Conservation (phyloP, 208 protist genomes). For the Tritrichomonas musculus region DNA sequence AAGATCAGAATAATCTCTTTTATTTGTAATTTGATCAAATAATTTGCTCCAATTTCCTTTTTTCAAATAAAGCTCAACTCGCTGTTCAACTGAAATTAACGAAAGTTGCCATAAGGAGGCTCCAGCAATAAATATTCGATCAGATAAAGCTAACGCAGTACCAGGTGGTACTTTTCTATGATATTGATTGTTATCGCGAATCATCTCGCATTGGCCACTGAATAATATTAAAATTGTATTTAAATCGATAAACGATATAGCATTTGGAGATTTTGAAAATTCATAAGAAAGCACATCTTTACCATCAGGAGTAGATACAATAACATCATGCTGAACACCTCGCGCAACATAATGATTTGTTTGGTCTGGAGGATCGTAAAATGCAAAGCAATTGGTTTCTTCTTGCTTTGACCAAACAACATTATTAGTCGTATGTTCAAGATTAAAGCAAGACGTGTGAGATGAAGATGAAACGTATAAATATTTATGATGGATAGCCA, state of each 20-base stretch:
- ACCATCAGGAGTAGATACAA: neutral
- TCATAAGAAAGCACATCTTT: neutral
- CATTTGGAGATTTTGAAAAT: neutral
- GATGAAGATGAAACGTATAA: neutral
- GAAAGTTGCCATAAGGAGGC: neutral
- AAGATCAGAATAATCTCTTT: neutral
- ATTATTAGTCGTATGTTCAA: neutral
- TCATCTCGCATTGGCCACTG: neutral
- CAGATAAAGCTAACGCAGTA: neutral
- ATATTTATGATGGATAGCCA: neutral
- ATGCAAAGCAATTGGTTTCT: neutral
- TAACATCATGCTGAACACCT: neutral
- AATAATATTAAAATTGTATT: neutral
- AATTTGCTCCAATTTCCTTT: neutral
- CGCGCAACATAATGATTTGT: neutral
- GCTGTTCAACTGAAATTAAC: neutral
- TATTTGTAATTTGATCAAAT: neutral
- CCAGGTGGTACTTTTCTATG: neutral
- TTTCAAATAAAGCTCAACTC: neutral
- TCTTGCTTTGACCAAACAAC: neutral
- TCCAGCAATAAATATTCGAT: neutral
- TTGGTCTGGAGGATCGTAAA: neutral
- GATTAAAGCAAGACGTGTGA: neutral
- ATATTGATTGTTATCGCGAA: no score
- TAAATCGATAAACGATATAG: neutral